Evolutionary conservation across 1,139 yeast genomes (phyloP), one percentile per base, ranked within the genome.

Genomic region (Suhomyces bokatorum): DNA sequence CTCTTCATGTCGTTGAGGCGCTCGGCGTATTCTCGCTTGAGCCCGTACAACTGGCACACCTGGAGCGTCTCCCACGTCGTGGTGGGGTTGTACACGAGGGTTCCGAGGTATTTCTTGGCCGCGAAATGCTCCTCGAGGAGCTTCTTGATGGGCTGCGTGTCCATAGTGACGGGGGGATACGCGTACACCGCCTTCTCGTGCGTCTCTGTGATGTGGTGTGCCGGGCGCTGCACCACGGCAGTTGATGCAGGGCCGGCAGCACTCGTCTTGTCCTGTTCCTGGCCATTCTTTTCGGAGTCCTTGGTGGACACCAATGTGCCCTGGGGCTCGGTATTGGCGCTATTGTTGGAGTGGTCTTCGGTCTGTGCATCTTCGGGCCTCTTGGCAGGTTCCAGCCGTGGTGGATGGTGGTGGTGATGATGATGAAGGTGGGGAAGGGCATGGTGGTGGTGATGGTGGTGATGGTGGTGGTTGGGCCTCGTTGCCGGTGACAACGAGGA

Each of bases 41-140:
- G 54, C 6, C 77, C 77, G 33, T 62, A 62, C 37, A 74, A 60
- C 43, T 62, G 66, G 11, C 62, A 57, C 2, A 67, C 62, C 46
- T 76, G 80, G 13, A 71, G 52, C 0, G 71, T 64, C 24, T 59
- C 66, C 75, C 75, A 73, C 0, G 80, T 76, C 2, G 81, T 76
- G 11, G 77, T 69, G 1, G 86, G 83, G 34, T 70, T 72, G 59
- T 87, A 87, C 0, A 84, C 64, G 3, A 86, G 62, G 1, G 83
- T 73, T 0, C 93, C 93, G 30, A 87, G 64, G 45, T 75, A 75
- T 35, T 64, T 71, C 36, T 86, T 67, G 11, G 76, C 70, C 35
- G 76, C 75, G 48, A 66, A 72, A 32, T 77, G 73, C 41, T 69
- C 67, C 9, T 66, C 54, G 1, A 83, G 71, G 10, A 72, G 59